Evolutionary conservation across 192 early-diverging fungal genomes (phyloP), one percentile per base, ranked within the genome.

Genomic region (Coemansia sp.): DNA sequence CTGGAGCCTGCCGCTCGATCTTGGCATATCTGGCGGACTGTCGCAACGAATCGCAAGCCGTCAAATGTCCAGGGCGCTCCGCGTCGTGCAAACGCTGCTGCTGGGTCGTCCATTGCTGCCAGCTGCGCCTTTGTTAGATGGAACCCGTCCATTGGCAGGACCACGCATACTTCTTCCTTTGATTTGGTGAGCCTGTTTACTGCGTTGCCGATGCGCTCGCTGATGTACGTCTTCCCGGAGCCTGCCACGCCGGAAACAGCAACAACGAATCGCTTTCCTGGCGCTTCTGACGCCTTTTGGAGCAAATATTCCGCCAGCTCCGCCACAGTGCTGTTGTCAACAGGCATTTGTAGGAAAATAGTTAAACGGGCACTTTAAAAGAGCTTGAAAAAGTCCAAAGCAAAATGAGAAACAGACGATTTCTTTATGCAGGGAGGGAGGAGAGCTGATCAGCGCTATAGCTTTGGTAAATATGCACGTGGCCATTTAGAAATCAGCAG

Each of bases 81-180:
- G 2, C 87, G 71, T 0, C 81, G 70, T 3, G 40, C 52, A 51
- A 84, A 72, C 21, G 79, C 83, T 9, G 20, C 29, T 0, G 52
- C 69, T 3, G 85, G 83, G 49, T 85, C 73, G 55, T 68, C 42
- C 28, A 64, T 58, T 0, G 57, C 48, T 4, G 16, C n/a, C 23
- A 68, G 58, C 40, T 65, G 70, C 20, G 65, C 64, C 29, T 67
- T 68, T 43, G 74, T 64, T 43, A 79, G 58, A 61, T 88, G 87
- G 71, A 84, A 88, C 0, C 87, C 87, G 62, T 88, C 87, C 84
- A 88, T 85, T 4, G 81, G 75, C n/a, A 84, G 51, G 13, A 84
- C 75, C 9, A 71, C 57, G 21, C 79, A 74, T 0, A 66, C n/a
- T 1, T 58, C 51, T 3, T 40, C 1, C 43, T 46, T 2, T 6